Evolutionary conservation across 2,329 filamentous ascomycete species (phyloP).

Genomic region (Arthrobotrys pseudoclavata): DNA sequence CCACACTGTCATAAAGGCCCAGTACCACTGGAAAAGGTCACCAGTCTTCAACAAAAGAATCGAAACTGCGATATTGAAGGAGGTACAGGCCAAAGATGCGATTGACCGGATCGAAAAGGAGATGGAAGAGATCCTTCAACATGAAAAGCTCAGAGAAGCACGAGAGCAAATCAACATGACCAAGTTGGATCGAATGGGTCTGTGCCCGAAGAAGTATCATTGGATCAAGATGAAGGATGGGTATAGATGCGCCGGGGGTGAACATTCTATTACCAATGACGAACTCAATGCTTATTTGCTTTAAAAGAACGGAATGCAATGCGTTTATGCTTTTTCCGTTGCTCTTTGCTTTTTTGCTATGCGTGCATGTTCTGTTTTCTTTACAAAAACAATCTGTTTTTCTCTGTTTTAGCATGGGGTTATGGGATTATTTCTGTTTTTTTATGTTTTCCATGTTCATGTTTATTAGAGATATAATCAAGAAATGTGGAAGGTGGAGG

Average conservation of each 20-base stretch:
- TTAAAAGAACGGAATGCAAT: background rate
- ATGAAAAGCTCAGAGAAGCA: conserved; percentile 55
- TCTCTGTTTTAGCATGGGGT: background rate
- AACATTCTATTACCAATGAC: conserved; percentile 69
- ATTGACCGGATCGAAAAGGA: conserved; percentile 7
- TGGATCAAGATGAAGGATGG: conserved; percentile 75
- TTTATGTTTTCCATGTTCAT: background rate
- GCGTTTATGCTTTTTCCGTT: background rate
- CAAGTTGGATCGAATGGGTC: conserved; percentile 70
- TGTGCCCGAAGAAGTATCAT: conserved; percentile 71
- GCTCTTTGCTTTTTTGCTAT: background rate
- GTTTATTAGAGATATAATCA: background rate
- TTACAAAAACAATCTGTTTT: background rate
- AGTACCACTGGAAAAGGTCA: background rate
- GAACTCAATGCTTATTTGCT: conserved; percentile 22
- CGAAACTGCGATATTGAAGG: background rate
- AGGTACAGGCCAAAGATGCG: background rate
- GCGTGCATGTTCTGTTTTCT: background rate
- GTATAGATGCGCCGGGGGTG: conserved; percentile 75
- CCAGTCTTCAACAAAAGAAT: conserved; percentile 6
- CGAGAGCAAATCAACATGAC: conserved; percentile 65
- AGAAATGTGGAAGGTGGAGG: background rate
- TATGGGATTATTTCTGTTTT: background rate
- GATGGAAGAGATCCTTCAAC: conserved; percentile 62
- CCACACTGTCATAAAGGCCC: conserved; percentile 62